Conservation (phyloP, 2,329 filamentous ascomycete genomes). For the Talaromyces piceae region DNA sequence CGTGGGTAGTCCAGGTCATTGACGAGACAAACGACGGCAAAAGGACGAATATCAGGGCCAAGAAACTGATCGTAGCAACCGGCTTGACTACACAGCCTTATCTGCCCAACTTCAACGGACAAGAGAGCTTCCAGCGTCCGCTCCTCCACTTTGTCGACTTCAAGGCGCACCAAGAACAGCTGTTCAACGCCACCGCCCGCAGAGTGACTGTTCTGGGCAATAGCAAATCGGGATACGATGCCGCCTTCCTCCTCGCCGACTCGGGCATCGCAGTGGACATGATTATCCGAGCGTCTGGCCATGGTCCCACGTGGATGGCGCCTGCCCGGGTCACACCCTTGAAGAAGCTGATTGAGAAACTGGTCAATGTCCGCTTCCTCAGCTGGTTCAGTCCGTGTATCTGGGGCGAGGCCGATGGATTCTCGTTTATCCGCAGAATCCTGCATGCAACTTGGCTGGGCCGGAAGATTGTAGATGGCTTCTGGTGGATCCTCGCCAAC, state of each 20-base stretch:
- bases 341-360: slow-evolving; percentile 61
- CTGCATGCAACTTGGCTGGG: slow-evolving; percentile 48
- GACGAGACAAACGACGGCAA: slow-evolving; percentile 3
- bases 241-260: slow-evolving; percentile 50
- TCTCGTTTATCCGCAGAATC: slow-evolving; percentile 35
- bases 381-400: slow-evolving; percentile 70
- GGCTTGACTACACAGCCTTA: slow-evolving; percentile 54
- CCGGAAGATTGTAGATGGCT: slow-evolving; percentile 41
- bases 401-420: slow-evolving; percentile 60
- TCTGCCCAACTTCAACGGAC: slow-evolving; percentile 45
- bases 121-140: slow-evolving; percentile 44
- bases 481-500: slow-evolving; percentile 46
- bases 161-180: slow-evolving; percentile 25
- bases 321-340: slow-evolving; percentile 56
- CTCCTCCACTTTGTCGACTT: slow-evolving; percentile 55
- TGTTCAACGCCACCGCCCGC: slow-evolving; percentile 24
- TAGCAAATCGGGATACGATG: slow-evolving; percentile 57
- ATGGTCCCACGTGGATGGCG: slow-evolving; percentile 35
- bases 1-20: not conserved
- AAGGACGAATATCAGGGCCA: slow-evolving; percentile 17
- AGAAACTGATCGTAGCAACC: slow-evolving; percentile 54
- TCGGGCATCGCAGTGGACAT: slow-evolving; percentile 43
- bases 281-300: slow-evolving; percentile 36
- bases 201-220: slow-evolving; percentile 48
- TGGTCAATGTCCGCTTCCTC: slow-evolving; percentile 59